Percentiles rank a stretch among this genome's conserved stretches.
Evolutionary conservation across 306 rosid species (phyloP).

Genomic region (Astragalus membranaceus): DNA sequence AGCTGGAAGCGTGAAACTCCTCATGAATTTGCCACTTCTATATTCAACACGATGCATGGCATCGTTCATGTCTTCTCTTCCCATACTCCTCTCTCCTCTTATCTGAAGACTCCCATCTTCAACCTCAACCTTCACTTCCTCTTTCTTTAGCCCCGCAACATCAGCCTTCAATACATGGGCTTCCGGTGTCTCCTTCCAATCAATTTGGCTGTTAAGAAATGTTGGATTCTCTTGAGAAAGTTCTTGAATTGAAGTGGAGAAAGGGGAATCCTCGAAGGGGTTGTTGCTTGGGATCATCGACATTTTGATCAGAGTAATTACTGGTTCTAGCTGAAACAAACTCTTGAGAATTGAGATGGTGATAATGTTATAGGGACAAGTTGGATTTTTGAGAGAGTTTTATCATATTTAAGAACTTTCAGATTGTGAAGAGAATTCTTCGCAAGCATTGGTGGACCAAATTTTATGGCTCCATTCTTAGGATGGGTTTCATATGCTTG

Average conservation of each 20-base stretch:
- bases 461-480: background rate
- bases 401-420: background rate
- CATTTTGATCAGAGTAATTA: background rate
- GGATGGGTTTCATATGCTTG: background rate
- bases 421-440: conserved; percentile 21
- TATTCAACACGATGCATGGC: conserved; percentile 3
- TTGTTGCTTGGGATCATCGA: conserved; percentile 17
- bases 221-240: background rate
- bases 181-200: conserved; percentile 26
- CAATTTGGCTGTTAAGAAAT: background rate
- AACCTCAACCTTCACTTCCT: conserved; percentile 26
- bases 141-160: conserved; percentile 5
- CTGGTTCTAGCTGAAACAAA: background rate
- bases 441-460: background rate
- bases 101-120: conserved; percentile 36
- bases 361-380: too few relatives aligned
- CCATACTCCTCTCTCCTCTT: conserved; percentile 18
- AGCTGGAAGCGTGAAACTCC: conserved; percentile 24
- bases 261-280: background rate
- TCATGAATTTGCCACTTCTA: conserved; percentile 22
- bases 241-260: background rate
- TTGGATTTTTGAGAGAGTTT: background rate
- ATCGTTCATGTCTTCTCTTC: background rate
- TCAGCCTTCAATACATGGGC: conserved; percentile 22
- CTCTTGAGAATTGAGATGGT: too few relatives aligned